A percentile compares a stretch with the other conserved stretches of the same genome.
Conservation (phyloP, 768 basidiomycete species). For the Terana coerulea region DNA sequence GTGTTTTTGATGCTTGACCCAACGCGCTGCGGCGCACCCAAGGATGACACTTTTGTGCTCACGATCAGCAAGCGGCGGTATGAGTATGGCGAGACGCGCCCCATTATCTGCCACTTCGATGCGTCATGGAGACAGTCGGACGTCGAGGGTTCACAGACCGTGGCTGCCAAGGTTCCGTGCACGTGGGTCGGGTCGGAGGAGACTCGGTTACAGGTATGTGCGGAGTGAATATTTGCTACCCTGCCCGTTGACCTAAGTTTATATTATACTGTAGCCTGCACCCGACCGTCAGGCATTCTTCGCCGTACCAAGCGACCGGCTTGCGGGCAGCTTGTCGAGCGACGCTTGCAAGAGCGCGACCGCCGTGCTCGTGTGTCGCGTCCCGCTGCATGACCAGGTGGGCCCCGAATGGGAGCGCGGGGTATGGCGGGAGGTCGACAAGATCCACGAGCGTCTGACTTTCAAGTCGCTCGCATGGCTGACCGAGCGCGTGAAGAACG, state of each 20-base stretch:
- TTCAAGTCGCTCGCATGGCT: slow-evolving; percentile 87
- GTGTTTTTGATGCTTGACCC: slow-evolving; percentile 87
- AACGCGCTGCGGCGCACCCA: slow-evolving; percentile 67
- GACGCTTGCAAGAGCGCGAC: slow-evolving; percentile 73
- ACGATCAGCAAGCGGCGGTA: slow-evolving; percentile 73
- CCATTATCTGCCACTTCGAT: slow-evolving; percentile 70
- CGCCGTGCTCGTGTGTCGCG: slow-evolving; percentile 73
- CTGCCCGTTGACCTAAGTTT: slow-evolving; percentile 4
- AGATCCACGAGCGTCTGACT: slow-evolving; percentile 76
- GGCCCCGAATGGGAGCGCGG: slow-evolving; percentile 77
- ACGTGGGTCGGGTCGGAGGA: slow-evolving; percentile 54
- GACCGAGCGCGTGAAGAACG: slow-evolving; percentile 74
- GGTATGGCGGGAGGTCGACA: slow-evolving; percentile 78
- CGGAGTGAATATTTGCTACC: not conserved
- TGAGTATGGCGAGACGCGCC: slow-evolving; percentile 78
- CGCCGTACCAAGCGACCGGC: slow-evolving; percentile 52
- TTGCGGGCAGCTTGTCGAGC: slow-evolving; percentile 48
- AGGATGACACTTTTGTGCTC: slow-evolving; percentile 82
- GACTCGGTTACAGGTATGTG: slow-evolving; percentile 50
- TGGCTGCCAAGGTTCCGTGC: slow-evolving; percentile 57
- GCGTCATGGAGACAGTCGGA: slow-evolving; percentile 75
- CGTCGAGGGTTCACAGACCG: slow-evolving; percentile 41
- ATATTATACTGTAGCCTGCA: slow-evolving; percentile 48
- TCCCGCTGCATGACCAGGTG: slow-evolving; percentile 67
- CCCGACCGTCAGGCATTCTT: slow-evolving; percentile 54